Conservation (phyloP, 371 early-diverging fungal species). For the Haplosporangium sp. region DNA sequence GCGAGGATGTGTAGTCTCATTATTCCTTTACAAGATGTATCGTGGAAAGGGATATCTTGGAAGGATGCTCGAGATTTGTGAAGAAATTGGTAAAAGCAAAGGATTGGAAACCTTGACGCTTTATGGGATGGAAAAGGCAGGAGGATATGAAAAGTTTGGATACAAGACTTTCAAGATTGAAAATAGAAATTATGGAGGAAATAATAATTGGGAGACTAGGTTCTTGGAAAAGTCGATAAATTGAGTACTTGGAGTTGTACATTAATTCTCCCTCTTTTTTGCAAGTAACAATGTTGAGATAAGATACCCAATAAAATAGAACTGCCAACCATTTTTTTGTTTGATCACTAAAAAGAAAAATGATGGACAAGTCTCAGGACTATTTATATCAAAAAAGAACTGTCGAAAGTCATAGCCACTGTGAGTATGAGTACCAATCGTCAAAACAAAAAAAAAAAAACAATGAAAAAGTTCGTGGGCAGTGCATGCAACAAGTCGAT, state of each 20-base stretch:
- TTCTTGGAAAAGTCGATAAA: constrained; percentile 31
- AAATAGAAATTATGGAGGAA: constrained; percentile 30
- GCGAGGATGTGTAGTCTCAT: constrained; percentile 49
- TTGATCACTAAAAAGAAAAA: too few relatives aligned
- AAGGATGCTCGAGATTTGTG: constrained; percentile 25
- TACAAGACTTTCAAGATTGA: constrained; percentile 46
- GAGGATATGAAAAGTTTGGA: constrained; percentile 47
- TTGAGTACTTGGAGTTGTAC: neutral
- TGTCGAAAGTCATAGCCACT: too few relatives aligned
- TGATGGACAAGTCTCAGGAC: too few relatives aligned
- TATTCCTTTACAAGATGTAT: constrained; percentile 47
- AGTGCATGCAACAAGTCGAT: too few relatives aligned
- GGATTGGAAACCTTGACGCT: constrained; percentile 40
- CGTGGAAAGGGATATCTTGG: constrained; percentile 43
- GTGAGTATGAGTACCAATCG: too few relatives aligned
- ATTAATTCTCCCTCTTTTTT: too few relatives aligned
- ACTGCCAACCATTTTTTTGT: too few relatives aligned
- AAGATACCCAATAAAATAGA: neutral
- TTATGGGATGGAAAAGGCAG: constrained; percentile 35
- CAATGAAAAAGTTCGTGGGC: too few relatives aligned
- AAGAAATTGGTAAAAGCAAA: constrained; percentile 28
- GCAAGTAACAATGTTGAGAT: too few relatives aligned
- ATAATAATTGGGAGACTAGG: constrained; percentile 27
- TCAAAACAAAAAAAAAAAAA: too few relatives aligned
- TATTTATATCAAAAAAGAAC: too few relatives aligned